Evolutionary conservation across 352 stramenopile species (phyloP), one percentile per base, ranked within the genome.

Genomic region (Detonula confervacea): DNA sequence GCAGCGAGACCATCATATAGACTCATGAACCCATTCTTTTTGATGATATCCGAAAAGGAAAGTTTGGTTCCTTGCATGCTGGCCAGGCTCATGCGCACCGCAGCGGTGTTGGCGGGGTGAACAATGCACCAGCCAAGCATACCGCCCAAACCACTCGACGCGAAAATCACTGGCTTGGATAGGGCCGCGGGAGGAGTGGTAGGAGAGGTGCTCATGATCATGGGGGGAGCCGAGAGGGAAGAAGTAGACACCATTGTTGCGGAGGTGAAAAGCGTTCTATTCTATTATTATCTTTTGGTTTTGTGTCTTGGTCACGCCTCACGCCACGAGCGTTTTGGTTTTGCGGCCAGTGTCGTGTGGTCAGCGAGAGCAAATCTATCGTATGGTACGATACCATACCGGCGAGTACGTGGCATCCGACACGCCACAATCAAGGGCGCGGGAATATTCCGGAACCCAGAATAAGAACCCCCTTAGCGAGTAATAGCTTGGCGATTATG

Each of bases 1-100:
- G 90, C 91, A 20, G 68, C 77, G 18, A 95, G 68, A 51, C 91
- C 90, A 84, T 92, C 86, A 62, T 95, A 95, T 0, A 95, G 59
- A 73, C 64, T 81, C 77, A 89, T 79, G 11, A 81, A 80, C 35
- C 90, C 90, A 44, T 89, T 65, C 52, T 93, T 63, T 30, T 81
- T 65, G 22, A 90, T 68, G 77, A 92, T 92, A 55, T 29, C 27
- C 12, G 16, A 24, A 25, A 93, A 78, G 20, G 77, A 89, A 79
- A 92, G 90, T 29, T 77, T 81, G 35, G 81, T 84, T 12, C 86
- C 83, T 42, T 81, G 60, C 72, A 86, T 87, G 57, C 63, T 83
- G 11, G 87, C 84, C 52, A 95, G 80, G 76, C 88, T 93, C 70
- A 86, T 87, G 65, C 89, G 84, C 42, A 93, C 87, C 35, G 87